Base-by-base conservation (phyloP, 1,284 basidiomycete species). In the Puccinia brachypodii region DNA sequence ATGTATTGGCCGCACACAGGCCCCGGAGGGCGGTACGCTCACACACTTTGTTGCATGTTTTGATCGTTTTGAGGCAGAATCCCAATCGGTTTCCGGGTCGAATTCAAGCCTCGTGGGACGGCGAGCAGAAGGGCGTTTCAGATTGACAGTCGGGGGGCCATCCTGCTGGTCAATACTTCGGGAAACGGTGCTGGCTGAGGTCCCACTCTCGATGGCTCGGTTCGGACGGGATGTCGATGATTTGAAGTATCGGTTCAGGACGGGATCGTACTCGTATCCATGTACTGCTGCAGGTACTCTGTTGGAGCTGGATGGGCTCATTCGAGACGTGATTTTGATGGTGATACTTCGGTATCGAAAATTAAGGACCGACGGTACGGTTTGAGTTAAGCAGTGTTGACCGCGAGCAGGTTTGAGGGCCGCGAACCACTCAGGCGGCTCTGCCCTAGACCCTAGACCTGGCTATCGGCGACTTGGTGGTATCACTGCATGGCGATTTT, bases 211-310 rank as follows among this genome's bases (percentile, higher is more conserved):
- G 36, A 36, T 7, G 28, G 14, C 7, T 44, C 22, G 68, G n/a
- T 14, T 33, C n/a, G 42, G 68, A 22, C 42, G 38, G 14, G 42
- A 50, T 28, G 68, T 16, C 3, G 68, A 31, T n/a, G 25, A 47
- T 47, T 71, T 71, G 42, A 71, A 71, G 68, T 28, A 71, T 28
- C 68, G 68, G 68, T 71, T 71, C 42, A 31, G 22, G 25, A 71
- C 25, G 25, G 68, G 44, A 13, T 71, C 68, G 25, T 71, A 47
- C 22, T 44, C 68, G 25, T 47, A 71, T 71, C 42, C 68, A 50
- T 16, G 40, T 28, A 71, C 13, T 44, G 38, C 64, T 42, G 36
- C 40, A 50, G 44, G 68, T 22, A 50, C 19, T 64, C 36, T 22
- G 36, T 11, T 64, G 9, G 68, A 71, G n/a, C 42, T 44, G 3